Evolutionary conservation across 164 flowering plant genomes (phyloP).

Genomic region (Nymphaea colorata): DNA sequence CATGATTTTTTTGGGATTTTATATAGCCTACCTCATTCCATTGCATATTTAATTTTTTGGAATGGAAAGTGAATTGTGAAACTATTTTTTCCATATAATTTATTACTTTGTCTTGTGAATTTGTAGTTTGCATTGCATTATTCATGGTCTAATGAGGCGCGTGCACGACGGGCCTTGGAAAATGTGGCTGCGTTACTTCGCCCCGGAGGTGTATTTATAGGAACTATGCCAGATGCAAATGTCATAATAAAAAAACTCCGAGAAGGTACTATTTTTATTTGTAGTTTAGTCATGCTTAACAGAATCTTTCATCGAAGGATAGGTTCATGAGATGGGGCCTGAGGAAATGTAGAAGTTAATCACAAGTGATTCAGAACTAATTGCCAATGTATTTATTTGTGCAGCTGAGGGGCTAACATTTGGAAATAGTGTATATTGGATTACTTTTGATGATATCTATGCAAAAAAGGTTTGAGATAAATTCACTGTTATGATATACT

Average conservation of each 20-base stretch:
- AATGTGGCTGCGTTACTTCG: slow-evolving; percentile 92
- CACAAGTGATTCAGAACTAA: neutral
- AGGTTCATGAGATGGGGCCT: neutral
- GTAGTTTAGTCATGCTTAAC: neutral
- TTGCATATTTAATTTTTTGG: too few relatives aligned
- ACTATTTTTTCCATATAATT: too few relatives aligned
- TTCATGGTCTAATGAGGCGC: slow-evolving; percentile 94
- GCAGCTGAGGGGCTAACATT: slow-evolving; percentile 75
- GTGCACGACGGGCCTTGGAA: slow-evolving; percentile 90
- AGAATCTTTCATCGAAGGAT: neutral
- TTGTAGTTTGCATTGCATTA: slow-evolving; percentile 96
- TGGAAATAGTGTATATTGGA: slow-evolving; percentile 90
- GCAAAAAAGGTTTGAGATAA: slow-evolving; percentile 42
- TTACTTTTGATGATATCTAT: slow-evolving; percentile 74
- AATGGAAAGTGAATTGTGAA: too few relatives aligned
- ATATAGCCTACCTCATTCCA: too few relatives aligned
- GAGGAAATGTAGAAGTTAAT: neutral
- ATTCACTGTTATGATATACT: slow-evolving; percentile 2
- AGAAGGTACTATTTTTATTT: slow-evolving; percentile 40
- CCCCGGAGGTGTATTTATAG: slow-evolving; percentile 94
- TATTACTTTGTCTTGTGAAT: neutral
- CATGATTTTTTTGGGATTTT: too few relatives aligned
- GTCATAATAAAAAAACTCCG: slow-evolving; percentile 86
- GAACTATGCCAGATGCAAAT: slow-evolving; percentile 99
- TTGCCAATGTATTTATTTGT: slow-evolving; percentile 1